These are phyloP conservation scores for Cladosporium colombiae DNA, from an alignment of 2,329 filamentous ascomycete species.

Conservation along the genomic window DNA sequence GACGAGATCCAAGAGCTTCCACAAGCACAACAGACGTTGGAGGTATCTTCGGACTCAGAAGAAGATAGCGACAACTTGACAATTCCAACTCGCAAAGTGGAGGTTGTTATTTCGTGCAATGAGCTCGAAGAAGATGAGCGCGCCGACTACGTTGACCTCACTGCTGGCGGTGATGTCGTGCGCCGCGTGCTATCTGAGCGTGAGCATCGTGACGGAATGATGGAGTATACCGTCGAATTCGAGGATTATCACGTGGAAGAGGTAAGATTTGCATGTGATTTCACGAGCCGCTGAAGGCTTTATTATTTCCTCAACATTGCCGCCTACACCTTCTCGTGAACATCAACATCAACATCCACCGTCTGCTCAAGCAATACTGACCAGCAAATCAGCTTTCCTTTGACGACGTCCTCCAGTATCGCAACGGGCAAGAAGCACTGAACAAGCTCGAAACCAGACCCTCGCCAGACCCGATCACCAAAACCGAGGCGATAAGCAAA, in stretches of 20 bases:
- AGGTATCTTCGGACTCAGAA: not conserved
- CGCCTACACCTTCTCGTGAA: not conserved
- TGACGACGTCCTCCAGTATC: conserved; percentile 45
- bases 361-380: conserved; percentile 1
- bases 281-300: not conserved
- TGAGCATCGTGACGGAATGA: conserved; percentile 31
- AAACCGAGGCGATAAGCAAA: conserved; percentile 4
- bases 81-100: not conserved
- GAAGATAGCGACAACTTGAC: not conserved
- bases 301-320: not conserved
- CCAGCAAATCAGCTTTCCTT: conserved; percentile 44
- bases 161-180: conserved; percentile 35
- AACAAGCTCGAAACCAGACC: conserved; percentile 27
- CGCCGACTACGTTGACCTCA: conserved; percentile 32
- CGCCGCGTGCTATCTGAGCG: conserved; percentile 44
- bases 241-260: conserved; percentile 41
- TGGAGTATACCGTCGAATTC: conserved; percentile 46
- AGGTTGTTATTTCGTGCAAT: conserved; percentile 18
- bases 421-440: conserved; percentile 51
- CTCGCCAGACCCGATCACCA: conserved; percentile 33
- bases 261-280: conserved; percentile 39
- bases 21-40: not conserved
- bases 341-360: not conserved
- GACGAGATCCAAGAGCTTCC: not conserved
- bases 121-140: conserved; percentile 21